phyloP scores from a whole-genome alignment of 1,284 basidiomycete genomes.

The Coniferiporia weirii region DNA sequence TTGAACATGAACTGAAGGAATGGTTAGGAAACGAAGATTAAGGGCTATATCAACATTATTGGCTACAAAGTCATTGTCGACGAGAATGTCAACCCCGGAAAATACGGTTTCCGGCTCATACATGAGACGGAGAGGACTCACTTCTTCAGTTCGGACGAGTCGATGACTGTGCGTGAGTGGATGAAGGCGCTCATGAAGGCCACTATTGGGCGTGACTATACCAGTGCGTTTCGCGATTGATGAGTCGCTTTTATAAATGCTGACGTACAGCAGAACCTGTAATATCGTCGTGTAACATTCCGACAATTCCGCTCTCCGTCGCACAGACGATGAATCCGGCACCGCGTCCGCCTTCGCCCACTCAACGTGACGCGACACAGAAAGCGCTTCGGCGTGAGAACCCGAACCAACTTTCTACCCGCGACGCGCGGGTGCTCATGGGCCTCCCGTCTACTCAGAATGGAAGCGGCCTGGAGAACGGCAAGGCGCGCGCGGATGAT shows the following conservation, averaged over 20 bases:
- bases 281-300: constrained; percentile 94
- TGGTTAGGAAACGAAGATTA: constrained; percentile 82
- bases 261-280: constrained; percentile 65
- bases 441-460: constrained; percentile 42
- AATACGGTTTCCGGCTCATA: constrained; percentile 93
- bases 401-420: constrained; percentile 82
- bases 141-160: constrained; percentile 89
- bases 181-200: constrained; percentile 99
- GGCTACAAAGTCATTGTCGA: constrained; percentile 95
- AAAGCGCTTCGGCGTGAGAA: constrained; percentile 84
- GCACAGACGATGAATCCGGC: constrained; percentile 96
- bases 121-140: constrained; percentile 88
- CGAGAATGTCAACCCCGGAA: constrained; percentile 87
- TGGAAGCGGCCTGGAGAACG: constrained; percentile 30
- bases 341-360: constrained; percentile 91
- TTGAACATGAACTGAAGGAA: not conserved
- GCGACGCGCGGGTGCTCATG: constrained; percentile 82
- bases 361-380: constrained; percentile 84
- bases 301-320: constrained; percentile 91
- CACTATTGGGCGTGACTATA: constrained; percentile 90
- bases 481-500: constrained; percentile 28
- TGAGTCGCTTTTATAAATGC: not conserved
- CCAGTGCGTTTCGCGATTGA: constrained; percentile 48
- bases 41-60: constrained; percentile 88
- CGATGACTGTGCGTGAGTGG: constrained; percentile 84